phyloP scores from a whole-genome alignment of 495 filamentous ascomycete genomes.

The Chaetomium tenue region DNA sequence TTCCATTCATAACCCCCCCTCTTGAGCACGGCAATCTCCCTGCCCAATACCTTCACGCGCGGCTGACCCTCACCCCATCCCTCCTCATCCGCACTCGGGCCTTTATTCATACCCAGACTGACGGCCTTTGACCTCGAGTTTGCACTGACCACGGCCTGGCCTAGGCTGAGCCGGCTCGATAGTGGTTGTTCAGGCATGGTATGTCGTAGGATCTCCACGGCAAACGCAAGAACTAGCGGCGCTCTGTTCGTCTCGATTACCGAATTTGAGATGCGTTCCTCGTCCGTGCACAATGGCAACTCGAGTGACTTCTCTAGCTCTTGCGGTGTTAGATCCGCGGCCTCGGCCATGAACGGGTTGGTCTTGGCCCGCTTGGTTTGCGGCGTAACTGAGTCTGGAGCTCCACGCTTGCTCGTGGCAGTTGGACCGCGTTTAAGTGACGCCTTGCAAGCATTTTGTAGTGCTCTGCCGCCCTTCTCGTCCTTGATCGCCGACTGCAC shows the following conservation, averaged over 20 bases:
- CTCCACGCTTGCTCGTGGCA: constrained; percentile 39
- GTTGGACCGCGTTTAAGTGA: constrained; percentile 45
- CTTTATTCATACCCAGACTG: constrained; percentile 67
- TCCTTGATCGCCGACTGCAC: constrained; percentile 64
- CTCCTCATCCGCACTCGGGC: constrained; percentile 64
- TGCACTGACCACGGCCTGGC: constrained; percentile 73
- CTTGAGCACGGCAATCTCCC: constrained; percentile 70
- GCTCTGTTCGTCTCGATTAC: constrained; percentile 72
- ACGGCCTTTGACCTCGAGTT: constrained; percentile 74
- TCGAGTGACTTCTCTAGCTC: constrained; percentile 64
- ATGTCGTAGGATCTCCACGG: constrained; percentile 65
- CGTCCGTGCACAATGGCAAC: constrained; percentile 57
- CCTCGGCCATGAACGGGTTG: constrained; percentile 35
- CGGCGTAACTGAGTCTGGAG: constrained; percentile 21
- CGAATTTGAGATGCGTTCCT: constrained; percentile 58
- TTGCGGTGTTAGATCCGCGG: constrained; percentile 52
- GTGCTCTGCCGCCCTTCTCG: constrained; percentile 66
- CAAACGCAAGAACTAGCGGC: constrained; percentile 78
- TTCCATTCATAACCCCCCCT: constrained; percentile 72
- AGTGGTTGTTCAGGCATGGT: constrained; percentile 82
- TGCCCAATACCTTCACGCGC: constrained; percentile 63
- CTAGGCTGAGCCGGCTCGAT: constrained; percentile 76
- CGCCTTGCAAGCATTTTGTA: constrained; percentile 68
- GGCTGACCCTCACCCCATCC: constrained; percentile 76
- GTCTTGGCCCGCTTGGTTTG: constrained; percentile 48